Conservation (phyloP, 495 filamentous ascomycete genomes). For the Elaphomyces granulatus region DNA sequence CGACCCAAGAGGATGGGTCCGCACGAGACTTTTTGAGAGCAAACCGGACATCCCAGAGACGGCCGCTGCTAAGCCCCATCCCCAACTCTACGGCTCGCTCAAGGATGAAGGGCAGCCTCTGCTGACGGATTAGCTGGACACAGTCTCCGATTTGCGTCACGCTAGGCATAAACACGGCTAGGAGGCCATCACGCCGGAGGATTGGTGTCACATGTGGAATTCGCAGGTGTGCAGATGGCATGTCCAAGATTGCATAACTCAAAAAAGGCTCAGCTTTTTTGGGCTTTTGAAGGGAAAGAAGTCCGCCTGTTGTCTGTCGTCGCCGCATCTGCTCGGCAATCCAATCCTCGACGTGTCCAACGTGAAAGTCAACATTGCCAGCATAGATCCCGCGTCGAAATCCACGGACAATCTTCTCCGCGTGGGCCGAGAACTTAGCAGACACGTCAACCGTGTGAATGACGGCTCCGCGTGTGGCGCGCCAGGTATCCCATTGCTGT, state of each 20-base stretch:
- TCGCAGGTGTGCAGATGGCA: slow-evolving; percentile 45
- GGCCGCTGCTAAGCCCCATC: slow-evolving; percentile 36
- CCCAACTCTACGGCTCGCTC: slow-evolving; percentile 56
- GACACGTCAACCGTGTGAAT: slow-evolving; percentile 58
- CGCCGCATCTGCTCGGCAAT: slow-evolving; percentile 33
- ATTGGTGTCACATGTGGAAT: slow-evolving; percentile 41
- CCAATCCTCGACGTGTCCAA: slow-evolving; percentile 49
- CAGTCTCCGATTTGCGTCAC: slow-evolving; percentile 60
- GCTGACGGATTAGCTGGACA: slow-evolving; percentile 35
- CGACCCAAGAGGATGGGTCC: slow-evolving; percentile 25
- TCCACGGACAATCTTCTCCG: slow-evolving; percentile 42
- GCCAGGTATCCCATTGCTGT: slow-evolving; percentile 31
- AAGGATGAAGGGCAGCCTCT: slow-evolving; percentile 39
- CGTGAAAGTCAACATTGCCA: slow-evolving; percentile 54
- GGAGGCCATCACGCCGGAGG: slow-evolving; percentile 43
- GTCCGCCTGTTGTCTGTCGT: slow-evolving; percentile 9
- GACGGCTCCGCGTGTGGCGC: slow-evolving; percentile 42
- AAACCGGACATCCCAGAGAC: slow-evolving; percentile 51
- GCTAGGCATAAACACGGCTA: slow-evolving; percentile 59
- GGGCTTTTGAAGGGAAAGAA: slow-evolving; percentile 8
- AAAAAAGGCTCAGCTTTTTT: slow-evolving; percentile 41
- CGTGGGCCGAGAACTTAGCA: slow-evolving; percentile 40
- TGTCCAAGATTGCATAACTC: slow-evolving; percentile 52
- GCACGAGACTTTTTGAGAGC: slow-evolving; percentile 32
- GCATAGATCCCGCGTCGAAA: slow-evolving; percentile 59